These are phyloP conservation scores for Xylaria sp. DNA, from an alignment of 2,329 filamentous ascomycete species.

Conservation along the genomic window DNA sequence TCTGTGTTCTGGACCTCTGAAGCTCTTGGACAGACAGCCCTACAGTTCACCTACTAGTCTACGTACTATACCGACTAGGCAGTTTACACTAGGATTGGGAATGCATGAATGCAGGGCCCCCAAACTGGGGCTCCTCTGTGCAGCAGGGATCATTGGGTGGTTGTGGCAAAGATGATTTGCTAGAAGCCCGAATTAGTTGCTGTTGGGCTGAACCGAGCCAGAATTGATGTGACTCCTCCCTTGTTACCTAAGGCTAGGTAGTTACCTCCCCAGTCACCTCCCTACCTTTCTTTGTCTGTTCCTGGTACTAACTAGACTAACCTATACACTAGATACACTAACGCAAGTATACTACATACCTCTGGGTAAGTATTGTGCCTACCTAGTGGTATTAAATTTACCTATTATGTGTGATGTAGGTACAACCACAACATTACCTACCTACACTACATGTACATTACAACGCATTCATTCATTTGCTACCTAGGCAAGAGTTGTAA, in stretches of 20 bases:
- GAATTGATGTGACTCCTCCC: no score
- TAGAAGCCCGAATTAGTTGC: conserved; percentile 41
- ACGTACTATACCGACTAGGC: background rate
- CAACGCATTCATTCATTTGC: background rate
- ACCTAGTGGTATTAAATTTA: background rate
- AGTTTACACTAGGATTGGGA: background rate
- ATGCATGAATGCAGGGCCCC: conserved; percentile 13
- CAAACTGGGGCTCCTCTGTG: conserved; percentile 41
- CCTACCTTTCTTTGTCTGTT: background rate
- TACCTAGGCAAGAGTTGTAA: background rate
- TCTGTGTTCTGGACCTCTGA: conserved; percentile 1
- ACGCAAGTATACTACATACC: background rate
- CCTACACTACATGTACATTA: background rate
- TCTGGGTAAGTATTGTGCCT: no score
- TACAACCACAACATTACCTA: background rate
- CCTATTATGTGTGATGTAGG: background rate
- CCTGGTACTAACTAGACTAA: background rate
- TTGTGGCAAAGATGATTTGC: conserved; percentile 45
- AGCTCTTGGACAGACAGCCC: conserved; percentile 24
- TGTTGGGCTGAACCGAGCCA: conserved; percentile 45
- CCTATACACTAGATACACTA: no score
- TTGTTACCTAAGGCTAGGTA: no score
- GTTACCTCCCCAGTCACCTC: no score
- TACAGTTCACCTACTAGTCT: conserved; percentile 2
- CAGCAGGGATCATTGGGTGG: conserved; percentile 41